Conservation (phyloP, 1,139 yeast species). For the Debaryomyces robertsiae region DNA sequence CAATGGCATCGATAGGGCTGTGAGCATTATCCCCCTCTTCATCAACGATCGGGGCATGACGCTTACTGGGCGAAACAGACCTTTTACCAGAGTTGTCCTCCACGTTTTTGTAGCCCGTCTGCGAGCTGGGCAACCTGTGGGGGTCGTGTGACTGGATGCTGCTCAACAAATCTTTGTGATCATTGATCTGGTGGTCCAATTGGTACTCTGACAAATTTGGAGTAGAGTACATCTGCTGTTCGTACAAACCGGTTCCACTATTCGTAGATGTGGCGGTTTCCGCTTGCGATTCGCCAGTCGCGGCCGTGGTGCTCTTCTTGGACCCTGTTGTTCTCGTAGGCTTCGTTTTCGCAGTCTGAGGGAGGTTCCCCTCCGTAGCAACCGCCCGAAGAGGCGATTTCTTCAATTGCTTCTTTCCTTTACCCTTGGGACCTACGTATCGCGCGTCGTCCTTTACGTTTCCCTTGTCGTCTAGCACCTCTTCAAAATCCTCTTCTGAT, state of each 20-base stretch:
- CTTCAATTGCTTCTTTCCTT: constrained; percentile 10
- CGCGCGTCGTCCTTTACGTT: constrained; percentile 49
- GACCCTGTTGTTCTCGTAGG: constrained; percentile 7
- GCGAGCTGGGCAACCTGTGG: constrained; percentile 35
- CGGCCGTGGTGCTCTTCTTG: constrained; percentile 5
- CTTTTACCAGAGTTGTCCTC: constrained; percentile 5
- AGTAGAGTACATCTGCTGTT: constrained; percentile 40
- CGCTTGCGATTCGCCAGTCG: constrained; percentile 17
- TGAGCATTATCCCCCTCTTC: constrained; percentile 1
- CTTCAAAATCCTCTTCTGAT: constrained; percentile 57
- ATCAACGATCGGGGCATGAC: not conserved
- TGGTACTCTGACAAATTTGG: constrained; percentile 53
- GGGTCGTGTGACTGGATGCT: constrained; percentile 42
- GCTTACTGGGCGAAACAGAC: constrained; percentile 6
- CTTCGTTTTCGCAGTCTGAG: not conserved
- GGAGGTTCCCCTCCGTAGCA: constrained; percentile 5
- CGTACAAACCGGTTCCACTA: constrained; percentile 17
- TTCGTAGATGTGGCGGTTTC: constrained; percentile 10
- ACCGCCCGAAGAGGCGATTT: constrained; percentile 6
- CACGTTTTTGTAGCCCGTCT: constrained; percentile 4
- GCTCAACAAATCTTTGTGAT: constrained; percentile 39
- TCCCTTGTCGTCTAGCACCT: constrained; percentile 54
- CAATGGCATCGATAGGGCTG: constrained; percentile 6
- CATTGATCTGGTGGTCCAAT: constrained; percentile 42
- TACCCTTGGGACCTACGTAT: constrained; percentile 6